Evolutionary conservation across 148 eudicot species (phyloP), one percentile per base, ranked within the genome.

Genomic region (Fagopyrum homotropicum): DNA sequence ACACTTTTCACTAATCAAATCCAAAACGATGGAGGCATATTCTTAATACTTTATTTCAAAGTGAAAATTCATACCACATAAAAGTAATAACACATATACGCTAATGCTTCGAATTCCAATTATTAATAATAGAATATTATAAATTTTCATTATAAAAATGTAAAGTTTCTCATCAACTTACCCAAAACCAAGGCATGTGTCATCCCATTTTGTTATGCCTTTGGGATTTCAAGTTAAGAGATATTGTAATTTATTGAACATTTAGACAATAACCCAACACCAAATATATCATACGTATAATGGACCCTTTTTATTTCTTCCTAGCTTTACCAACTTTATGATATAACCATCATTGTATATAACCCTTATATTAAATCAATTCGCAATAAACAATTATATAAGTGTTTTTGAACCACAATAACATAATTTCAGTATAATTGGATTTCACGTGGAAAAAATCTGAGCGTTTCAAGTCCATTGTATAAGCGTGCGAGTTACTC

Each of bases 301-400:
- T 66, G 45, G 45, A 66, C 71, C 71, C 71, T 66, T 66, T 66
- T 66, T 66, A 66, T 66, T 43, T 66, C 7, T 64, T 64, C 19
- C 45, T 40, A 66, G 44, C 47, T 66, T 66, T 66, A 66, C 19
- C 46, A 40, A 66, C 17, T 43, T 66, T 40, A 6, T 43, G 45
- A n/a, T 15, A 66, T 30, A 14, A 40, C 46, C 17, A 43, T 66
- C 71, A 66, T 66, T 45, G 30, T 12, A 14, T 66, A 66, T 45
- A 35, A 5, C 70, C 46, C 26, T 22, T 22, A 22, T 22, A 22
- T 22, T 22, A 40, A 64, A 66, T 66, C 47, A 66, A 66, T 66
- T 66, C 46, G 11, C 35, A 40, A 26, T 35, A 35, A 35, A 35
- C 40, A 35, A 35, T 2, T 22, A 22, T 22, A 2, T 35, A 35